A percentile compares a stretch with the other conserved stretches of the same genome.
These are phyloP conservation scores for Protostelium mycophagum DNA, from an alignment of 78 protist genomes.

Conservation along the genomic window DNA sequence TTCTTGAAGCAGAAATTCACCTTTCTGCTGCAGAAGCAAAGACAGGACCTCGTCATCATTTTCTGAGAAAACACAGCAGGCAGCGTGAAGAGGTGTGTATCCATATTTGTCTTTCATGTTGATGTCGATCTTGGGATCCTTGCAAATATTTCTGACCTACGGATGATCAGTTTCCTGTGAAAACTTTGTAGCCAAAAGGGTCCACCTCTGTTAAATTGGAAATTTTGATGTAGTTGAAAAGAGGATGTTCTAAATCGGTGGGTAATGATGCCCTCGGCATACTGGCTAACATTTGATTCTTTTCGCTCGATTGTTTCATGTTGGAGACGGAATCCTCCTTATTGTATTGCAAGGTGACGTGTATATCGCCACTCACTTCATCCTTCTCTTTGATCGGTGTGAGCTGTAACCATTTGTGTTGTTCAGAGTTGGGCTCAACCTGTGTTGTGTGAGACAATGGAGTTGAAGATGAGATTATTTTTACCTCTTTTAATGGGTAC, in stretches of 20 bases:
- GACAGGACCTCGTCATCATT: conserved; percentile 5
- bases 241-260: neutral
- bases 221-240: neutral
- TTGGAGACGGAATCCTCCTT: neutral
- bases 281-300: too few relatives aligned
- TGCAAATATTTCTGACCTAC: conserved; percentile 1
- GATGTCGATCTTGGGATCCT: conserved; percentile 39
- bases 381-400: neutral
- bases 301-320: neutral
- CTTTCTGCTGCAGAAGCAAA: neutral
- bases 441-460: neutral
- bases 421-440: neutral
- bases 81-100: conserved; percentile 55
- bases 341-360: neutral
- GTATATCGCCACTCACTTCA: neutral
- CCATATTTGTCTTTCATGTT: conserved; percentile 48
- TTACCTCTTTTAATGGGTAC: neutral
- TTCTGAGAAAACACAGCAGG: conserved; percentile 1
- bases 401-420: neutral
- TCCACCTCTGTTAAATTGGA: neutral
- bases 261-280: neutral
- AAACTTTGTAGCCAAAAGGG: too few relatives aligned
- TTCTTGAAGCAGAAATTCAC: too few relatives aligned
- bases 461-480: neutral
- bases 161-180: too few relatives aligned